Base-by-base conservation (phyloP, 1,284 basidiomycete species). In the Moniliella sp. region DNA sequence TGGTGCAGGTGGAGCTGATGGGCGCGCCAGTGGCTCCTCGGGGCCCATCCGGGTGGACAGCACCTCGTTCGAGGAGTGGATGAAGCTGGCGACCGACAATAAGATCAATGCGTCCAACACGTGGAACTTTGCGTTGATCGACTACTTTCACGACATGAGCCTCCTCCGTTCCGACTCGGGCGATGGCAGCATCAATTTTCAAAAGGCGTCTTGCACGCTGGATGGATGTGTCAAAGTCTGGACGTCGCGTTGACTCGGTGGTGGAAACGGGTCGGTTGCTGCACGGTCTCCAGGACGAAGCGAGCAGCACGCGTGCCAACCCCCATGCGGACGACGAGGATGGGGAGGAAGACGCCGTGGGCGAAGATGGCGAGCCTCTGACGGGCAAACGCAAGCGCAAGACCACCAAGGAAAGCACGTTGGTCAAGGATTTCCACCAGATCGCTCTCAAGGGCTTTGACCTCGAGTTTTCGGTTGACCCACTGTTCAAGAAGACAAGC, bases 191-290 rank as follows among this genome's bases (percentile, higher is more conserved):
- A 94, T 97, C 70, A 94, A 97, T 64, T 97, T 97, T 57, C 86
- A 94, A 62, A 88, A 91, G 55, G 88, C 88, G 7, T 88, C 82
- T 0, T 91, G 78, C 59, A 97, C 88, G 0, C 72, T 99, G 12
- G 91, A 99, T 40, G 91, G 91, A 4, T 99, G 91, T 62, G 83
- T 99, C 61, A 99, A 97, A 66, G 91, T 99, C 38, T 99, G 86
- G 86, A 97, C 88, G 1, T 45, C 76, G 88, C 35, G 91, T 99
- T 23, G 88, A 99, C 61, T 82, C 78, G 44, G 83, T 83, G 8
- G 88, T 81, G 0, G 91, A 97, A 62, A 94, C 88, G 0, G 84
- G 84, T 18, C 93, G 93, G 58, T 70, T 99, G 8, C 69, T 94
- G 31, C 82, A 75, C 46, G 93, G 93, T 52, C 70, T 97, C 17